Evolutionary conservation across 768 basidiomycete genomes (phyloP).

Genomic region (Rhodosporidiobolus odoratus): DNA sequence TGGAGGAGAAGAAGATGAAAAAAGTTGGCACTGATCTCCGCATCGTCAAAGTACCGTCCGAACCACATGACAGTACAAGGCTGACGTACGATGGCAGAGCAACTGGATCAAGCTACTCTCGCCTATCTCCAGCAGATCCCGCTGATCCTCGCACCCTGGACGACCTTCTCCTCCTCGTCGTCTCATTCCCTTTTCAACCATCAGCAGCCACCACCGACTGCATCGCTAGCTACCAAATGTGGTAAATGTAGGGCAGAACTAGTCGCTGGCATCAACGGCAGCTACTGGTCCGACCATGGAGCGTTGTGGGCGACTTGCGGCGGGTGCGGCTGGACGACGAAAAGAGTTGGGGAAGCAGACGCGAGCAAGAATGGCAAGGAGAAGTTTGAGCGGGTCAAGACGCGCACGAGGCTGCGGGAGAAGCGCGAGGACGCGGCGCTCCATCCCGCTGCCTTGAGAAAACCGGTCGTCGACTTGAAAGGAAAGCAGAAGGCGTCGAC

Average conservation of each 20-base stretch:
- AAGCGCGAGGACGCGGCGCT: background rate
- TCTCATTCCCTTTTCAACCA: background rate
- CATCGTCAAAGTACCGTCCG: too few species aligned
- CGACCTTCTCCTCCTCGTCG: conserved; percentile 9
- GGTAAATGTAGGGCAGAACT: conserved; percentile 3
- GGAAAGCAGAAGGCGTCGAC: too few species aligned
- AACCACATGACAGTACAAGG: too few species aligned
- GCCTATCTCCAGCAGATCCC: conserved; percentile 5
- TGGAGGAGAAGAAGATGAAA: background rate
- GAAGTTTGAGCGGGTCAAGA: conserved; percentile 10
- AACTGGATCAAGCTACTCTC: background rate
- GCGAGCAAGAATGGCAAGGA: background rate
- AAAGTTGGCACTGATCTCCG: background rate
- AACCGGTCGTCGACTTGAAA: too few species aligned
- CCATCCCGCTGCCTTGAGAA: conserved; percentile 9
- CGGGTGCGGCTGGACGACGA: background rate
- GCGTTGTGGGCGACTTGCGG: conserved; percentile 10
- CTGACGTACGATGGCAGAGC: background rate
- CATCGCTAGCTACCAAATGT: background rate
- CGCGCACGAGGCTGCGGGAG: background rate
- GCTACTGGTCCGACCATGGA: conserved; percentile 1
- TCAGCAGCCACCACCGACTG: background rate
- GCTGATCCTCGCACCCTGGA: conserved; percentile 1
- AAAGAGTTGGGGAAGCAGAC: too few species aligned
- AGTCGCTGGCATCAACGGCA: conserved; percentile 12